Evolutionary conservation across 352 stramenopile species (phyloP).

Genomic region (Globisporangium nodosum): DNA sequence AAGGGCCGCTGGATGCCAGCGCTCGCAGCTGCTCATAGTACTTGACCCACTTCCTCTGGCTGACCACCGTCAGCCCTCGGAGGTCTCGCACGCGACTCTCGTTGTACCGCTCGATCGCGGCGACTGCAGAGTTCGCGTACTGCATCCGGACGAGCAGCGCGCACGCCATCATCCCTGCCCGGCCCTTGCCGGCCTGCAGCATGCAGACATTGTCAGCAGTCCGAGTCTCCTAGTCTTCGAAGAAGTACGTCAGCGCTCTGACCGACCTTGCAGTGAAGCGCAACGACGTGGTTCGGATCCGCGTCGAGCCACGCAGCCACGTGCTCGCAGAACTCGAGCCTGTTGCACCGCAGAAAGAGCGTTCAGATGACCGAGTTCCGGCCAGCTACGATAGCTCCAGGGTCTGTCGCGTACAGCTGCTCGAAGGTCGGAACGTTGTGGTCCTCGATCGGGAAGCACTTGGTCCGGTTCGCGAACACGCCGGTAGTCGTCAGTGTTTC

Average conservation of each 20-base stretch:
- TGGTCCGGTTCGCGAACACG: slow-evolving; percentile 41
- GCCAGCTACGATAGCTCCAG: too few relatives aligned
- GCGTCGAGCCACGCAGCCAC: slow-evolving; percentile 50
- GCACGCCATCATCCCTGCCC: slow-evolving; percentile 77
- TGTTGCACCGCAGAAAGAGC: slow-evolving; percentile 11
- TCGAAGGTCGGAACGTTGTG: slow-evolving; percentile 68
- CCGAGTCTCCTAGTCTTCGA: neutral
- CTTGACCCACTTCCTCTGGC: slow-evolving; percentile 67
- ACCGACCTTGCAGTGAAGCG: slow-evolving; percentile 69
- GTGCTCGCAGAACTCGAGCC: slow-evolving; percentile 68
- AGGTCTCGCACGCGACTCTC: slow-evolving; percentile 49
- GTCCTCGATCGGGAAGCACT: slow-evolving; percentile 65
- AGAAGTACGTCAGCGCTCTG: neutral
- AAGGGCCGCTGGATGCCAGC: neutral
- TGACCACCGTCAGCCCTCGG: slow-evolving; percentile 55
- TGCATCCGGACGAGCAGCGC: slow-evolving; percentile 68
- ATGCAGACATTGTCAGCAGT: neutral
- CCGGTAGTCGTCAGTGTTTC: too few relatives aligned
- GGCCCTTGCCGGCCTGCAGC: slow-evolving; percentile 53
- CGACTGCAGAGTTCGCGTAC: slow-evolving; percentile 30
- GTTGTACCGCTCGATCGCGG: slow-evolving; percentile 67
- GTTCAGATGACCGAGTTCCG: too few relatives aligned
- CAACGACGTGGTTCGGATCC: slow-evolving; percentile 37
- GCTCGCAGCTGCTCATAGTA: slow-evolving; percentile 43
- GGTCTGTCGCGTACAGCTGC: slow-evolving; percentile 33